Conservation (phyloP, 2,329 filamentous ascomycete genomes). For the Ascochyta koolunga region DNA sequence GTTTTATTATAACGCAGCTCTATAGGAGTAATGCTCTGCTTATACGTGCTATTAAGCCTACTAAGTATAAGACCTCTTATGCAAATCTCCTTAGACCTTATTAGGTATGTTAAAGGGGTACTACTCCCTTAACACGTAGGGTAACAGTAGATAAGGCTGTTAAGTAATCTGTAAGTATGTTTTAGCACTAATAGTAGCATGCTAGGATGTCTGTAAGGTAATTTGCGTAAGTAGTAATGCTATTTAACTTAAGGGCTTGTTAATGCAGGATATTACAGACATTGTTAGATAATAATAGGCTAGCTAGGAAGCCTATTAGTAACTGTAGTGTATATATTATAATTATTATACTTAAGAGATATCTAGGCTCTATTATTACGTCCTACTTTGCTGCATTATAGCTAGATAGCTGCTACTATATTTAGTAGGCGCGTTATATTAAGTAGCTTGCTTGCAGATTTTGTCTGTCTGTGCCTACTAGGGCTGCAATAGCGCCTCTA, state of each 20-base stretch:
- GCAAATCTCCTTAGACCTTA: constrained; percentile 30
- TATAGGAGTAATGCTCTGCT: constrained; percentile 10
- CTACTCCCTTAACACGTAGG: background rate
- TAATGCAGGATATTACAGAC: constrained; percentile 16
- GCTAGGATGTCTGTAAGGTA: background rate
- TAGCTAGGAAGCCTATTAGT: no score
- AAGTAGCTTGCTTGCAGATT: no score
- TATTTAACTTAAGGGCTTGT: constrained; percentile 3
- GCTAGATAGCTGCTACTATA: no score
- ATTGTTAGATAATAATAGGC: constrained; percentile 3
- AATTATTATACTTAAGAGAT: no score
- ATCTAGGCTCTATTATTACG: no score
- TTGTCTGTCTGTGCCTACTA: no score
- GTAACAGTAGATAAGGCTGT: constrained; percentile 13
- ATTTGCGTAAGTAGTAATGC: background rate
- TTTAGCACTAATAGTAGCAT: constrained; percentile 8
- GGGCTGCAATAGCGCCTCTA: no score
- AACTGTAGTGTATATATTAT: no score
- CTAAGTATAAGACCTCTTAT: constrained; percentile 5
- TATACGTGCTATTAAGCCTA: constrained; percentile 6
- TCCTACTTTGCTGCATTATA: no score
- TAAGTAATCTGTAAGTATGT: constrained; percentile 11
- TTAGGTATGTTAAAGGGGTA: constrained; percentile 5
- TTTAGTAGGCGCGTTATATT: no score
- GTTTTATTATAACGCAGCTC: constrained; percentile 3